phyloP scores from a whole-genome alignment of 768 basidiomycete genomes.

The Leccinum disarticulatum region DNA sequence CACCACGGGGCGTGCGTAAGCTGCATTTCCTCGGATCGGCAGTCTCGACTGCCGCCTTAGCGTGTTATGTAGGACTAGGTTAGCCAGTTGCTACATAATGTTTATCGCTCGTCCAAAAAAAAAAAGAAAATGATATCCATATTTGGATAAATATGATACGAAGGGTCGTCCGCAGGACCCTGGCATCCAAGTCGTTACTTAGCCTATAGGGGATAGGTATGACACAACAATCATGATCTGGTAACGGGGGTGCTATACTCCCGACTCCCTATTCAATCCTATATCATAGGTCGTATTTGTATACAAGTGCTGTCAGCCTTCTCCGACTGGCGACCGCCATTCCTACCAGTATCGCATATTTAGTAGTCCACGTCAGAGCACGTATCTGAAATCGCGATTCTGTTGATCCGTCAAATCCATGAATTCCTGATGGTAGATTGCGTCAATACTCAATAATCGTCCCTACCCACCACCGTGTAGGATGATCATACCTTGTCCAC shows the following conservation, averaged over 20 bases:
- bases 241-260: background rate
- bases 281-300: constrained; percentile 12
- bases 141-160: background rate
- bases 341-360: background rate
- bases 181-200: background rate
- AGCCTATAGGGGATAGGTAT: background rate
- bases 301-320: background rate
- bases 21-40: no score
- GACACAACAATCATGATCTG: background rate
- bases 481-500: constrained; percentile 55
- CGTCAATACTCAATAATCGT: background rate
- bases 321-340: background rate
- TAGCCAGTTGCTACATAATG: no score
- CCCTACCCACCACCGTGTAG: background rate
- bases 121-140: background rate
- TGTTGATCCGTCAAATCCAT: constrained; percentile 72
- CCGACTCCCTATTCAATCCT: background rate
- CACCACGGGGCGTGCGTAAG: no score
- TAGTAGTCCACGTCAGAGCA: constrained; percentile 42
- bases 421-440: constrained; percentile 47
- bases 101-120: no score
- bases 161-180: background rate
- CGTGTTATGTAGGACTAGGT: no score
- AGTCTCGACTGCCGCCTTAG: no score
- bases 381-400: constrained; percentile 73